Conservation (phyloP, 2,329 filamentous ascomycete species). For the Trematosphaeria pertusa region DNA sequence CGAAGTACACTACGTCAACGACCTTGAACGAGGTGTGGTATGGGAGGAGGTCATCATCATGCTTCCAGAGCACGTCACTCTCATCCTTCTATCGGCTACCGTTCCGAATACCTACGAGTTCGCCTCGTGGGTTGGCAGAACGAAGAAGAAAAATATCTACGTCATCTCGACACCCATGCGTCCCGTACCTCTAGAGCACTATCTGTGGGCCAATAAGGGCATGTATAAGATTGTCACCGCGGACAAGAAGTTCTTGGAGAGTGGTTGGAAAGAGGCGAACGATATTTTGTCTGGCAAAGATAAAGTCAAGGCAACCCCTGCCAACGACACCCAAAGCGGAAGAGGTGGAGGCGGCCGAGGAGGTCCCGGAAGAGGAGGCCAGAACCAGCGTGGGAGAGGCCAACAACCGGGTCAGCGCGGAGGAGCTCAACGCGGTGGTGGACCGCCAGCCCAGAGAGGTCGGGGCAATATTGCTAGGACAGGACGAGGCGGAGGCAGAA, state of each 20-base stretch:
- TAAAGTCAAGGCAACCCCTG: conserved; percentile 67
- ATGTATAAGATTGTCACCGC: conserved; percentile 95
- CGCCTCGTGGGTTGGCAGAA: conserved; percentile 96
- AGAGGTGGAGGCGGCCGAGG: conserved; percentile 59
- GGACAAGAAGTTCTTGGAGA: conserved; percentile 89
- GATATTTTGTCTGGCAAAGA: conserved; percentile 81
- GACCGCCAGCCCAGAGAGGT: conserved; percentile 62
- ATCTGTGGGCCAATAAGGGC: conserved; percentile 90
- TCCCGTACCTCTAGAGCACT: conserved; percentile 94
- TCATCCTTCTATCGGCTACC: conserved; percentile 93
- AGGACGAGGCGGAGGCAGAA: conserved; percentile 83
- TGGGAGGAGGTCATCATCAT: conserved; percentile 99
- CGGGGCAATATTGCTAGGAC: conserved; percentile 88
- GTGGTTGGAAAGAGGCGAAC: conserved; percentile 94
- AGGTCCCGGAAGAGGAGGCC: conserved; percentile 57
- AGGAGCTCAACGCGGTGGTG: conserved; percentile 61
- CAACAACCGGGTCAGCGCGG: conserved; percentile 54
- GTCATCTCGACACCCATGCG: conserved; percentile 97
- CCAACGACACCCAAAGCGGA: conserved; percentile 59
- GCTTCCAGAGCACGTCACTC: conserved; percentile 94
- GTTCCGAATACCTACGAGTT: conserved; percentile 98
- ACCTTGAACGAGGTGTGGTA: conserved; percentile 92
- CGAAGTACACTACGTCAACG: conserved; percentile 98
- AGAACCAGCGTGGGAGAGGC: conserved; percentile 58
- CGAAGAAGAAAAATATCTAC: conserved; percentile 98